Conservation (phyloP, 2,329 filamentous ascomycete genomes). For the Colletotrichum chlorophyti region DNA sequence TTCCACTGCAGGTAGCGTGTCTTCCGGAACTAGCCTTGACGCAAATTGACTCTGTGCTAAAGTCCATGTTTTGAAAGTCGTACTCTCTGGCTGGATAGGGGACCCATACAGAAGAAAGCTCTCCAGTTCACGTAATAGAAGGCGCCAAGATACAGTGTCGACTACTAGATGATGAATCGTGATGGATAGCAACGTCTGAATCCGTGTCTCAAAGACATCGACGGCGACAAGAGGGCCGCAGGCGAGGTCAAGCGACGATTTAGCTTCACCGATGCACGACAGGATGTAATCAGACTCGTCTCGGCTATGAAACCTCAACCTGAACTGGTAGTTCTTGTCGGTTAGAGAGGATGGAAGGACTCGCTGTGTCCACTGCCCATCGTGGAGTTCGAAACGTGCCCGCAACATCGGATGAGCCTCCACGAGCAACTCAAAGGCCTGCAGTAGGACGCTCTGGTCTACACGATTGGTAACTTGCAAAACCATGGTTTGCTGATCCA, state of each 20-base stretch:
- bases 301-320: conserved; percentile 6
- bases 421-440: neutral
- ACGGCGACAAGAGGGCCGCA: neutral
- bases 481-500: conserved; percentile 17
- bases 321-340: neutral
- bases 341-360: neutral
- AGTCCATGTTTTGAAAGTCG: conserved; percentile 1
- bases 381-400: neutral
- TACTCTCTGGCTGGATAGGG: neutral
- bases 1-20: neutral
- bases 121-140: conserved; percentile 51
- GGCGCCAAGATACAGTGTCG: conserved; percentile 53
- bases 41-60: neutral
- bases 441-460: neutral
- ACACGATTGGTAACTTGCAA: neutral
- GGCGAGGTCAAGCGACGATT: neutral
- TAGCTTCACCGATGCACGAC: conserved; percentile 8
- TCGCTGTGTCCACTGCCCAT: conserved; percentile 12
- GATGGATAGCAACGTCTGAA: conserved; percentile 36
- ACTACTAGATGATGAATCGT: conserved; percentile 46
- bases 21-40: neutral
- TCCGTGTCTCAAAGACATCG: neutral
- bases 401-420: conserved; percentile 6
- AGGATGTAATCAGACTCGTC: neutral
- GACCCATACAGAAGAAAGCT: conserved; percentile 34